Base-by-base conservation (phyloP, 345 rosid genomes). In the Nephelium lappaceum region DNA sequence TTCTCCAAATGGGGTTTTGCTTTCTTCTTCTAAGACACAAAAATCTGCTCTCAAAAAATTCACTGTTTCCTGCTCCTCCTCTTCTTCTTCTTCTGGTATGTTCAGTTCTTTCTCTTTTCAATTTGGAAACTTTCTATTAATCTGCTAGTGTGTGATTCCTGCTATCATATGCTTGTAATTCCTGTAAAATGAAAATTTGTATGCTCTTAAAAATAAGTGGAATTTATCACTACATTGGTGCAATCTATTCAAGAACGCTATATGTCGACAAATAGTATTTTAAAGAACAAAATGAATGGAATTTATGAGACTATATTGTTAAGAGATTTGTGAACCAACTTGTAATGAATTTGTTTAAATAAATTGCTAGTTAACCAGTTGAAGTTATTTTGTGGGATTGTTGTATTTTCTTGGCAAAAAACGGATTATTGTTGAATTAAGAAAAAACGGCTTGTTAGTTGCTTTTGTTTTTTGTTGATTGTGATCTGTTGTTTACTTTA, bases 41-140 rank as follows among this genome's bases (percentile, higher is more conserved):
- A 74, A 57, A 69, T 16, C 25, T 69, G 61, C 82, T 80, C 63
- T 61, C 61, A 78, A 62, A 47, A 85, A 72, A 76, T 73, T 89
- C 68, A 38, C 71, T 12, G 72, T 87, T 0, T 75, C 89, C 67
- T 89, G 89, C 84, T 89, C 93, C 71, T 83, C 92, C 58, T 77
- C 90, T 62, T 75, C 93, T 71, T 83, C 92, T 63, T 79, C 90
- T 62, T 77, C 86, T 25, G 62, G 88, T 81, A 80, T 49, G 57
- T 12, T 25, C n/a, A 25, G 42, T 67, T 53, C 49, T 31, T 12
- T 72, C 36, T 53, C 18, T 72, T 55, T 55, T 55, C 31, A 36
- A 57, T 57, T 49, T 11, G 8, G 38, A 18, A 36, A 27, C 5
- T 16, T 11, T 51, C 19, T 71, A 4, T 15, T 10, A 7, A 5